phyloP scores from a whole-genome alignment of 345 rosid species.

The Camelina neglecta region DNA sequence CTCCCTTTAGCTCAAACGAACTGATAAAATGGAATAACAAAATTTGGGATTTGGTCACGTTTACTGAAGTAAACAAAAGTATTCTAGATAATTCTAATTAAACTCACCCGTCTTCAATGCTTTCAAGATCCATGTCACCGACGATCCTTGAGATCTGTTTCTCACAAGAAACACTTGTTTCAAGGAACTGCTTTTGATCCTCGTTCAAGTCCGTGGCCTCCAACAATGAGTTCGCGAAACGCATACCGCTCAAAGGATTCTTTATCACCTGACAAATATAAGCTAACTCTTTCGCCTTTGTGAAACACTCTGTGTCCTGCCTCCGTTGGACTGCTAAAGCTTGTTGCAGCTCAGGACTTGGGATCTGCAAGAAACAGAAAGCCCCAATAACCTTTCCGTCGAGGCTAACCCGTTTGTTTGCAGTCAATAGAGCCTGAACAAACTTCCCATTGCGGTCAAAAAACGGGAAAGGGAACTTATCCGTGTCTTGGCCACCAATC shows the following conservation, averaged over 20 bases:
- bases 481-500: constrained; percentile 82
- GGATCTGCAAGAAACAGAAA: constrained; percentile 95
- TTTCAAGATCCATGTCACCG: constrained; percentile 74
- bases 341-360: constrained; percentile 91
- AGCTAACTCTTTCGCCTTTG: constrained; percentile 83
- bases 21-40: constrained; percentile 44
- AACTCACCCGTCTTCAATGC: constrained; percentile 83
- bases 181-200: constrained; percentile 92
- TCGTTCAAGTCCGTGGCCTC: constrained; percentile 83
- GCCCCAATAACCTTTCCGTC: constrained; percentile 84
- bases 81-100: constrained; percentile 20
- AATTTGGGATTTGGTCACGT: not conserved
- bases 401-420: constrained; percentile 74
- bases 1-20: constrained; percentile 76
- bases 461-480: constrained; percentile 80
- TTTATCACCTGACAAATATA: constrained; percentile 93
- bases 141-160: constrained; percentile 79
- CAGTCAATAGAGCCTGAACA: constrained; percentile 85
- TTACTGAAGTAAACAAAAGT: constrained; percentile 3
- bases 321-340: constrained; percentile 76
- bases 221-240: constrained; percentile 79
- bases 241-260: constrained; percentile 85
- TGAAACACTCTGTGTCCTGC: constrained; percentile 68
- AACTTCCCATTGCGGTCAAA: constrained; percentile 73
- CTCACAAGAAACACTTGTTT: constrained; percentile 94